phyloP scores from a whole-genome alignment of 805 yeast genomes.

The Metschnikowia reukaufii region DNA sequence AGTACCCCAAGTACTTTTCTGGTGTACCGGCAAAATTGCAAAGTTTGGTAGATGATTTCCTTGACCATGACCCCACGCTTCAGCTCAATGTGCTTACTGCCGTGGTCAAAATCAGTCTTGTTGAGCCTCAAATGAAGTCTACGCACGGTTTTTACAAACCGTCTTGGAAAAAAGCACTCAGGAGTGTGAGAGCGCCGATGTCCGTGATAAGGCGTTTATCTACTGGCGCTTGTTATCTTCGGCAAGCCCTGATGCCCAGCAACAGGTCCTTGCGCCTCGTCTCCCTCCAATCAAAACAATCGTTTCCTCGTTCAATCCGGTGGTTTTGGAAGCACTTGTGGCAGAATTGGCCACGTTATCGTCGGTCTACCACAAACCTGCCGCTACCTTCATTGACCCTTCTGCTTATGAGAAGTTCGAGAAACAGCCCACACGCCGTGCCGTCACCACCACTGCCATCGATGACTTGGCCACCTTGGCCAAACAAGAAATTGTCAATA shows the following conservation, averaged over 20 bases:
- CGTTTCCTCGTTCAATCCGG: constrained; percentile 68
- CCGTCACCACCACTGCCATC: constrained; percentile 39
- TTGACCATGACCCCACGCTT: constrained; percentile 57
- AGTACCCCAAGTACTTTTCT: constrained; percentile 62
- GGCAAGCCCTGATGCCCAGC: constrained; percentile 41
- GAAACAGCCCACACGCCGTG: constrained; percentile 17
- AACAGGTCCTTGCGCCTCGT: constrained; percentile 55
- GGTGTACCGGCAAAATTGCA: constrained; percentile 48
- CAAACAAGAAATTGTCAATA: constrained; percentile 65
- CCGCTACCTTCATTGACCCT: constrained; percentile 56
- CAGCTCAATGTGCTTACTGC: constrained; percentile 62
- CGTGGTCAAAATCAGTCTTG: constrained; percentile 54
- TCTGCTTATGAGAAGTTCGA: constrained; percentile 23
- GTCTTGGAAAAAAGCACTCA: constrained; percentile 63
- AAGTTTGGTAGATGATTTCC: constrained; percentile 50
- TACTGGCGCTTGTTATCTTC: constrained; percentile 76
- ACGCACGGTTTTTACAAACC: constrained; percentile 51
- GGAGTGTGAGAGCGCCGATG: constrained; percentile 69
- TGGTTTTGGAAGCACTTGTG: constrained; percentile 64
- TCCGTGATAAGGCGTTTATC: constrained; percentile 75
- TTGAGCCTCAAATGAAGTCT: constrained; percentile 17
- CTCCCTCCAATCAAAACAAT: constrained; percentile 74
- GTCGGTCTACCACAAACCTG: constrained; percentile 87
- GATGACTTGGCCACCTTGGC: constrained; percentile 81
- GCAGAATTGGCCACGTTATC: constrained; percentile 81